phyloP scores from a whole-genome alignment of 2,329 filamentous ascomycete genomes.

The Calonectria pseudoturangicola region DNA sequence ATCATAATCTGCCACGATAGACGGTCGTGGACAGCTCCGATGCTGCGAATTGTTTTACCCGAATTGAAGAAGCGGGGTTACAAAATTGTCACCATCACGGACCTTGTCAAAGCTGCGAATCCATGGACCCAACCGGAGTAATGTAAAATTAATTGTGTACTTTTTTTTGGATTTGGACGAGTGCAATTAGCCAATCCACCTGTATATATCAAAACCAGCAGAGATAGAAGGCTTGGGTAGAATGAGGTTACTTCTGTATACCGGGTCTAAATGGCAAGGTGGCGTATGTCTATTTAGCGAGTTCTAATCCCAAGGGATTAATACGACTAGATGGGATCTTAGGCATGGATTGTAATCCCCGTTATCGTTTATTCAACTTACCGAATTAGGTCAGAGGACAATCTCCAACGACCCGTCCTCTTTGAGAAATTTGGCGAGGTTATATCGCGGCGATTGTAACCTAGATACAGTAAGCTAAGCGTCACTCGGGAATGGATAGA shows the following conservation, averaged over 20 bases:
- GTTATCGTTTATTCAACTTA: slow-evolving; percentile 18
- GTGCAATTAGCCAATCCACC: slow-evolving; percentile 13
- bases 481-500: background rate
- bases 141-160: slow-evolving; percentile 4
- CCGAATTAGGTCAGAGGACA: slow-evolving; percentile 48
- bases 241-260: slow-evolving; percentile 22
- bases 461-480: slow-evolving; percentile 49
- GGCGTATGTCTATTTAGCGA: slow-evolving; percentile 22
- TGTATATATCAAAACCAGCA: slow-evolving; percentile 17
- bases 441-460: slow-evolving; percentile 59
- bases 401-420: slow-evolving; percentile 60
- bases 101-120: slow-evolving; percentile 71
- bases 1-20: slow-evolving; percentile 93
- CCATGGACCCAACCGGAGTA: slow-evolving; percentile 51
- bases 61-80: slow-evolving; percentile 83
- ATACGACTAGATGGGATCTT: background rate
- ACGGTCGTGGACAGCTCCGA: slow-evolving; percentile 86
- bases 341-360: background rate
- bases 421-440: slow-evolving; percentile 54
- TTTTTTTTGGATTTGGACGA: background rate
- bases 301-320: slow-evolving; percentile 17
- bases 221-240: slow-evolving; percentile 10
- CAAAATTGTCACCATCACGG: slow-evolving; percentile 81
- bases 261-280: slow-evolving; percentile 20
- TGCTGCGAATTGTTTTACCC: slow-evolving; percentile 83